Evolutionary conservation across 2,329 filamentous ascomycete genomes (phyloP), one percentile per base, ranked within the genome.

Genomic region (Paecilomyces sp.): DNA sequence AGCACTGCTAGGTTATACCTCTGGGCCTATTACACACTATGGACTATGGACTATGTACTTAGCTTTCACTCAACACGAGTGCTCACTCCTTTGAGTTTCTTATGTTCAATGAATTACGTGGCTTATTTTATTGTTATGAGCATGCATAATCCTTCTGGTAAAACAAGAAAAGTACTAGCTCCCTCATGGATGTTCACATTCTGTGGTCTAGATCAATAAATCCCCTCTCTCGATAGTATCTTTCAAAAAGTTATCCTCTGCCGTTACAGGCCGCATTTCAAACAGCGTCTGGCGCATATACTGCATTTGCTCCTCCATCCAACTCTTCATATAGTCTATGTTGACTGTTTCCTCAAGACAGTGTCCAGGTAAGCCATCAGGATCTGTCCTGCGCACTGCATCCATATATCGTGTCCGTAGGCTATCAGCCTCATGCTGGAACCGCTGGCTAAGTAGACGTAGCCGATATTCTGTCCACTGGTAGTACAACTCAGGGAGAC

Each of bases 371-470:
- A 65, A 66, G 1, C 66, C 67, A 52, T 71, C 61, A 3, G 61
- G 34, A 54, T 69, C 66, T 2, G 47, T 57, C 9, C 54, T 53
- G 34, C 57, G 57, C 4, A 72, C 60, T 34, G 68, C 67, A 51
- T 65, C 58, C 33, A 56, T 57, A 52, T 72, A 71, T 36, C 60
- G 60, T 50, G 77, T 76, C n/a, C 74, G 71, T 55, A 83, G 66
- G 56, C 73, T 61, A 77, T 78, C 30, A 80, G 74, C 68, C 80
- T 73, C 30, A 15, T 34, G 31, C 24, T 30, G 31, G 30, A 41
- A 33, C 24, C 34, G 34, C 36, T 57, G 30, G 8, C 31, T 50
- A 15, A 56, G 41, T 22, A 70, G 63, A 24, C 69, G 66, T 3
- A 71, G 61, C 3, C 67, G 64, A 57, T 70, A 71, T 3, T 62